These are phyloP conservation scores for Ceratobasidium sp. DNA, from an alignment of 1,284 basidiomycete species.

Conservation along the genomic window DNA sequence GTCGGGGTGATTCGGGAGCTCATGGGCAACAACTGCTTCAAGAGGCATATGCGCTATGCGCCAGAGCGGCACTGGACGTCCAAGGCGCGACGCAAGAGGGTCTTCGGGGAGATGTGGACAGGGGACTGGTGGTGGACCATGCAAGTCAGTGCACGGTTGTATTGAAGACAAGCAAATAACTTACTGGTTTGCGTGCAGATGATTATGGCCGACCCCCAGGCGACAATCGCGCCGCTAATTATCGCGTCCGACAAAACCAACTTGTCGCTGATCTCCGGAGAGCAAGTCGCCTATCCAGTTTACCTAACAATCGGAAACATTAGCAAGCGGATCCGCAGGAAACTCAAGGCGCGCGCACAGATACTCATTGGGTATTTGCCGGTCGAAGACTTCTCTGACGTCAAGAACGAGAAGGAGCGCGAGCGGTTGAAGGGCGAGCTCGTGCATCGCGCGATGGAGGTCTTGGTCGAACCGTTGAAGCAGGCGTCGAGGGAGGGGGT, in stretches of 20 bases:
- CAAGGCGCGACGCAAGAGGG: not conserved
- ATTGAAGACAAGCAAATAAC: not conserved
- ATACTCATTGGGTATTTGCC: conserved; percentile 47
- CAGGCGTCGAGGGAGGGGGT: not conserved
- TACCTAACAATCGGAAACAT: conserved; percentile 49
- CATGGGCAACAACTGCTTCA: not conserved
- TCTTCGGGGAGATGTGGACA: conserved; percentile 20
- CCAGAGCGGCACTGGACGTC: conserved; percentile 23
- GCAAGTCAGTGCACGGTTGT: not conserved
- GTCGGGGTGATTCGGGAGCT: conserved; percentile 9
- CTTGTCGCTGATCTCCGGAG: conserved; percentile 40
- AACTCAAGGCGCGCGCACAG: conserved; percentile 19
- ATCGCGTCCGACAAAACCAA: conserved; percentile 45
- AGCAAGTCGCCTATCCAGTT: conserved; percentile 44
- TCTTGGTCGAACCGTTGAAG: not conserved
- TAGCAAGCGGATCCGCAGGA: conserved; percentile 19
- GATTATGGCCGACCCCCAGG: too few species aligned
- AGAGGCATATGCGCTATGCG: conserved; percentile 12
- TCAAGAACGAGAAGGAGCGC: not conserved
- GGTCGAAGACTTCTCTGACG: not conserved
- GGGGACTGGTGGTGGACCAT: conserved; percentile 23
- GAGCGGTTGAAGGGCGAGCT: not conserved
- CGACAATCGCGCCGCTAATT: conserved; percentile 40
- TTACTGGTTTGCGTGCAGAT: not conserved
- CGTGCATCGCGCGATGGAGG: not conserved